Evolutionary conservation across 352 stramenopile species (phyloP).

Genomic region (Globisporangium heterothallicum): DNA sequence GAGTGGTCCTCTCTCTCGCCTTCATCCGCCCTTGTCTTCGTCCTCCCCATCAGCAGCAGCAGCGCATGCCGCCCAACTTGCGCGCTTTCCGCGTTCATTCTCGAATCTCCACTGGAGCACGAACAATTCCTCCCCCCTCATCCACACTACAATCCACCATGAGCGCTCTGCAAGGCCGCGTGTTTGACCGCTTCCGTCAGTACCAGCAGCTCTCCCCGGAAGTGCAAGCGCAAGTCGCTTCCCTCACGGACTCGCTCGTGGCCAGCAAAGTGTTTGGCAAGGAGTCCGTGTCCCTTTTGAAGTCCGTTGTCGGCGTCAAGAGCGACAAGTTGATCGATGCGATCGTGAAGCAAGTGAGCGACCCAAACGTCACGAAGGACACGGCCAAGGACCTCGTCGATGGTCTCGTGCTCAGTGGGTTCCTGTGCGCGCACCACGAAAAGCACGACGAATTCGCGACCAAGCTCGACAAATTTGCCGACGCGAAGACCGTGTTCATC

Average conservation of each 20-base stretch:
- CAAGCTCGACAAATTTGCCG: slow-evolving; percentile 19
- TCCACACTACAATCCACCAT: not conserved
- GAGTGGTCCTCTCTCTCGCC: too few species aligned
- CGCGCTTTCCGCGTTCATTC: not conserved
- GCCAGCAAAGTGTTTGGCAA: slow-evolving; percentile 15
- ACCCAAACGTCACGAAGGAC: slow-evolving; percentile 15
- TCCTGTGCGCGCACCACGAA: slow-evolving; percentile 20
- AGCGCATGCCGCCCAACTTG: too few species aligned
- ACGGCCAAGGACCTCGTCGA: slow-evolving; percentile 20
- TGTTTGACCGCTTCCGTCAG: slow-evolving; percentile 31
- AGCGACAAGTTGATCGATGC: slow-evolving; percentile 17
- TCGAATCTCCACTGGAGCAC: not conserved
- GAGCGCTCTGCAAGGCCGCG: slow-evolving; percentile 25
- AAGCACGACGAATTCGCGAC: slow-evolving; percentile 9
- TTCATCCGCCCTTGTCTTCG: too few species aligned
- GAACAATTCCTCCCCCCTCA: not conserved
- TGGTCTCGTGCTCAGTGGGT: slow-evolving; percentile 26
- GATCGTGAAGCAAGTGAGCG: slow-evolving; percentile 18
- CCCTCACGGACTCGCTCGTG: slow-evolving; percentile 11
- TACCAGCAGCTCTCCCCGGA: slow-evolving; percentile 25
- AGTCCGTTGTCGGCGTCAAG: slow-evolving; percentile 17
- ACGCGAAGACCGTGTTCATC: slow-evolving; percentile 13
- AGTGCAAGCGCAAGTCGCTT: slow-evolving; percentile 11
- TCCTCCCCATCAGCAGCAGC: too few species aligned
- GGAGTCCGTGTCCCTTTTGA: slow-evolving; percentile 18